phyloP scores from a whole-genome alignment of 2,329 filamentous ascomycete species.

The Ophiocordyceps australis region DNA sequence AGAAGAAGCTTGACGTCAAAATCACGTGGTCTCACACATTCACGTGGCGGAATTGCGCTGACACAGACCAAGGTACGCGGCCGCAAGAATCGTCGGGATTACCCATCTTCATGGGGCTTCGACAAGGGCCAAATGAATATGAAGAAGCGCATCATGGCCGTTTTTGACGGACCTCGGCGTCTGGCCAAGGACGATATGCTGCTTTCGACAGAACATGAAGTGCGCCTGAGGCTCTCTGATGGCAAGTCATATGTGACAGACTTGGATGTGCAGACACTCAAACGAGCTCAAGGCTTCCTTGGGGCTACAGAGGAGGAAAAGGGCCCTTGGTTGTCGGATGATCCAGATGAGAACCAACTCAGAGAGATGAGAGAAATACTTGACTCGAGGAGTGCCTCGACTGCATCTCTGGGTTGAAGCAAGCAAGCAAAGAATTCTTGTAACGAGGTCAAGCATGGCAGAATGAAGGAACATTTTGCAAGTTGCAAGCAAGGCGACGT shows the following conservation, averaged over 20 bases:
- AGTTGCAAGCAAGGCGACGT: no score
- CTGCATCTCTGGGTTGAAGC: constrained; percentile 3
- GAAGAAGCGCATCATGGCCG: constrained; percentile 90
- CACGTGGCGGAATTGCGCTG: constrained; percentile 50
- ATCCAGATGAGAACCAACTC: constrained; percentile 43
- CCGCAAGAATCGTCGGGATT: constrained; percentile 84
- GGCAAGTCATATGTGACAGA: constrained; percentile 76
- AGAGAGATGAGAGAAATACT: constrained; percentile 38
- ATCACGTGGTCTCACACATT: constrained; percentile 59
- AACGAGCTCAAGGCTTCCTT: constrained; percentile 71
- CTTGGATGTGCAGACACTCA: constrained; percentile 77
- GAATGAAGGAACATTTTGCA: no score
- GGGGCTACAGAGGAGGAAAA: constrained; percentile 72
- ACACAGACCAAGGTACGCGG: constrained; percentile 41
- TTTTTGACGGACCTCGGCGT: constrained; percentile 75
- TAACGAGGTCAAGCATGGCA: no score
- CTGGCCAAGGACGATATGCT: constrained; percentile 99
- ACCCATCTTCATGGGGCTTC: constrained; percentile 87
- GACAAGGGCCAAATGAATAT: constrained; percentile 89
- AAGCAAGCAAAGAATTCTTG: no score
- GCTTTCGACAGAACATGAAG: constrained; percentile 87
- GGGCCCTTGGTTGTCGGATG: constrained; percentile 64
- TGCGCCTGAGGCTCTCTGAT: constrained; percentile 64
- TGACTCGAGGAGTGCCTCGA: constrained; percentile 9
- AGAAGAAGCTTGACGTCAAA: constrained; percentile 46